Base-by-base conservation (phyloP, 345 rosid genomes). In the Dipteronia dyeriana region DNA sequence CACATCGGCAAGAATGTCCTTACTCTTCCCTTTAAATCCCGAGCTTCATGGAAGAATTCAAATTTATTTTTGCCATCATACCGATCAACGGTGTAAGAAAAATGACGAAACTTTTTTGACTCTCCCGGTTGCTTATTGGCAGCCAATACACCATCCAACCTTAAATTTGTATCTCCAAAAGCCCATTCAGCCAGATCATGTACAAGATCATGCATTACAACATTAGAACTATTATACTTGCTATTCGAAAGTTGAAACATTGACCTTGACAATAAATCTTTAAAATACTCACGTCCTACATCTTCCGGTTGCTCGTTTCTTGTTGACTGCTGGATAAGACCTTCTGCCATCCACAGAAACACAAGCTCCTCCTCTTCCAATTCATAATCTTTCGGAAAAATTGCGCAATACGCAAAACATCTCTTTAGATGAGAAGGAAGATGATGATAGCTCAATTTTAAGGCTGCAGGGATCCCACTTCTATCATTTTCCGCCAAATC, bases 201-300 rank as follows among this genome's bases (percentile, higher is more conserved):
- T 20, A 82, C 2, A 3, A 78, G 57, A 38, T 78, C 76, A 64
- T 76, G 81, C 78, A 83, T 73, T 45, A 45, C 41, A 23, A 69
- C 73, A 1, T 7, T 56, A 4, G 0, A 2, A 17, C 14, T 3
- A 26, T 26, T 4, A 16, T 47, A 7, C 0, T 5, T 4, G 9
- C 62, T 22, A 23, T 5, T 51, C 0, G 38, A 25, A 0, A 4
- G 70, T 41, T 68, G 72, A 17, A 83, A 73, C 3, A 76, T 38
- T 6, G 83, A 83, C 43, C 74, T 73, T 25, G 45, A 29, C 0
- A 41, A 0, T 4, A 79, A 25, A 29, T 65, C 45, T 3, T 10
- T 2, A 6, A 83, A 69, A 74, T 65, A 78, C 14, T 61, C 20
- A 26, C 3, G 1, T 8, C 76, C 85, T 0, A 45, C 0, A 5